A percentile compares a stretch with the other conserved stretches of the same genome.
These are phyloP conservation scores for Paecilomyces sp. DNA, from an alignment of 2,329 filamentous ascomycete genomes.

Conservation along the genomic window DNA sequence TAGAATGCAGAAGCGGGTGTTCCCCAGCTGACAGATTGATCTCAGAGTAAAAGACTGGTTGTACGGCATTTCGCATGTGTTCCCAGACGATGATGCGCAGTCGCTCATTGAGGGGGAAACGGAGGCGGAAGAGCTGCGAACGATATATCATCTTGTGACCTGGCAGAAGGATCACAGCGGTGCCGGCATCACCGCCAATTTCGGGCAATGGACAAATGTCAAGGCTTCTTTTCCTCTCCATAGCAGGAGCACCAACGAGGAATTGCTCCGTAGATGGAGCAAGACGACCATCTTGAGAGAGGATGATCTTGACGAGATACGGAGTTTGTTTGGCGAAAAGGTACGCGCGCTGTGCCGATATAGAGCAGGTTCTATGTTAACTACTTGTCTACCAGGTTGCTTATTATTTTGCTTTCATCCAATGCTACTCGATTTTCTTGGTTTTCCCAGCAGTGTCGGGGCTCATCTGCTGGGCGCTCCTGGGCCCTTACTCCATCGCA, in stretches of 20 bases:
- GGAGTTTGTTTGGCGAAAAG: constrained; percentile 70
- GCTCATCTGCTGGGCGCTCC: constrained; percentile 66
- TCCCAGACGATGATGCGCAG: constrained; percentile 66
- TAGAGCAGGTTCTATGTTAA: too few relatives aligned
- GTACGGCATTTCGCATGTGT: constrained; percentile 71
- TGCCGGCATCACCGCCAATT: constrained; percentile 64
- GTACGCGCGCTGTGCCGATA: constrained; percentile 15
- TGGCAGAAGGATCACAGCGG: constrained; percentile 67
- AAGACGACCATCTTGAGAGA: constrained; percentile 55
- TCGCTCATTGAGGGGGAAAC: constrained; percentile 71
- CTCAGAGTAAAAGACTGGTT: constrained; percentile 85
- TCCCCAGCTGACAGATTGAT: neutral
- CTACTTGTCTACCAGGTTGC: constrained; percentile 51
- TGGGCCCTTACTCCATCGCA: constrained; percentile 74
- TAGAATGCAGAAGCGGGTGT: too few relatives aligned
- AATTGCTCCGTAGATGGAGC: constrained; percentile 69
- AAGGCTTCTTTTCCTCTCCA: constrained; percentile 74
- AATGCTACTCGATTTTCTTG: constrained; percentile 82
- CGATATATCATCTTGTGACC: constrained; percentile 80
- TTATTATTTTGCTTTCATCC: constrained; percentile 92
- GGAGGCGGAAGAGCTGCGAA: constrained; percentile 78
- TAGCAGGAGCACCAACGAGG: constrained; percentile 65
- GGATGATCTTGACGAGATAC: constrained; percentile 66
- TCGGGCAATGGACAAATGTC: constrained; percentile 65
- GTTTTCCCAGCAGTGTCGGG: constrained; percentile 74